A percentile compares a stretch with the other conserved stretches of the same genome.
phyloP scores from a whole-genome alignment of 345 rosid genomes.

The Salix purpurea region DNA sequence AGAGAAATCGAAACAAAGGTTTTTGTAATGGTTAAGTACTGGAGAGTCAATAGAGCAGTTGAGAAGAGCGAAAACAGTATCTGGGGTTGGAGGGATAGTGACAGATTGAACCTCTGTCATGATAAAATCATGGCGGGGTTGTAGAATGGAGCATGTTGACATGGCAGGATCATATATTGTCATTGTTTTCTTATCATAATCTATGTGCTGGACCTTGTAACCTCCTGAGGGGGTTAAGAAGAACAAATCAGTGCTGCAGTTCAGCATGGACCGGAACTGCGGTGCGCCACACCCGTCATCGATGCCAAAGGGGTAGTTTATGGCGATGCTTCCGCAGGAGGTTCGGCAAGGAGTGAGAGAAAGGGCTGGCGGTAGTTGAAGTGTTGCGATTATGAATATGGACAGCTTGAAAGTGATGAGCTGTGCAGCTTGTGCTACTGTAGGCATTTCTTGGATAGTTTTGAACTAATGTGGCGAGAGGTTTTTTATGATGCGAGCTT shows the following conservation, averaged over 20 bases:
- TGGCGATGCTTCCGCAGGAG: conserved; percentile 56
- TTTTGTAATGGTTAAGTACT: conserved; percentile 66
- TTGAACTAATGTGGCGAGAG: neutral
- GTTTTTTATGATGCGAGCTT: neutral
- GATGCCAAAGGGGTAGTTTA: conserved; percentile 76
- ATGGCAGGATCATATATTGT: conserved; percentile 74
- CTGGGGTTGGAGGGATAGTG: conserved; percentile 68
- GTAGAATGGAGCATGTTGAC: conserved; percentile 94
- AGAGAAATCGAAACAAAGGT: conserved; percentile 64
- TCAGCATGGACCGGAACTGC: conserved; percentile 62
- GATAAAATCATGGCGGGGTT: conserved; percentile 83
- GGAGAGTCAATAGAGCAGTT: conserved; percentile 87
- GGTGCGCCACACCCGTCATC: conserved; percentile 92
- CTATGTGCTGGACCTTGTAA: conserved; percentile 79
- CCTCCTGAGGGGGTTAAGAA: conserved; percentile 72
- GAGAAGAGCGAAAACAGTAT: conserved; percentile 77
- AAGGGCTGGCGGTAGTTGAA: neutral
- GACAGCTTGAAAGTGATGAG: neutral
- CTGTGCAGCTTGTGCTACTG: neutral
- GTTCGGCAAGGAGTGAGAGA: conserved; percentile 39
- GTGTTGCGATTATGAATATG: neutral
- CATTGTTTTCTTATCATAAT: conserved; percentile 56
- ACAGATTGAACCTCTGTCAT: conserved; percentile 63
- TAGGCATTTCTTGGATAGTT: neutral
- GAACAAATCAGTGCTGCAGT: conserved; percentile 62